These are phyloP conservation scores for Populus euphratica DNA, from an alignment of 345 rosid genomes.

Conservation along the genomic window DNA sequence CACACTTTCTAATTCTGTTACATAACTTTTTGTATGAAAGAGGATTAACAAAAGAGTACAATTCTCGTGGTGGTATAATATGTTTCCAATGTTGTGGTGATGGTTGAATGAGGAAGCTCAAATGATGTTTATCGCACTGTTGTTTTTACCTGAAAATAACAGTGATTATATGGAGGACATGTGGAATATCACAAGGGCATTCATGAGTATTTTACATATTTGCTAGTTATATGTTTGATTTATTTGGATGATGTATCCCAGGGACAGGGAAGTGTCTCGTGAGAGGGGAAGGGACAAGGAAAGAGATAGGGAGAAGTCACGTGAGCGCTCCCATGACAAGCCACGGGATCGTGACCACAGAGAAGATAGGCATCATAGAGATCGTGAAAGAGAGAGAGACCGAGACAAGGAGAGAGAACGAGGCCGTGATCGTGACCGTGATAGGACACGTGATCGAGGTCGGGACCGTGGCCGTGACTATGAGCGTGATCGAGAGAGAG, in stretches of 20 bases:
- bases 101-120: not conserved
- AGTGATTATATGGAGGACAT: not conserved
- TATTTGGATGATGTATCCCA: slow-evolving; percentile 14
- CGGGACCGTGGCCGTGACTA: slow-evolving; percentile 35
- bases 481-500: slow-evolving; percentile 53
- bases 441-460: slow-evolving; percentile 27
- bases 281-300: slow-evolving; percentile 78
- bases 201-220: not conserved
- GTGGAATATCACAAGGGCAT: not conserved
- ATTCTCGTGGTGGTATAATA: not conserved
- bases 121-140: not conserved
- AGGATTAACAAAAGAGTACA: not conserved
- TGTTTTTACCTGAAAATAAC: not conserved
- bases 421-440: slow-evolving; percentile 53
- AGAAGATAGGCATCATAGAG: slow-evolving; percentile 81
- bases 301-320: slow-evolving; percentile 70
- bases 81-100: not conserved
- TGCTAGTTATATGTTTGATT: not conserved
- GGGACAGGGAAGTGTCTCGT: slow-evolving; percentile 64
- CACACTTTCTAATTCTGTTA: not conserved
- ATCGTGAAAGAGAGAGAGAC: slow-evolving; percentile 69
- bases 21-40: not conserved
- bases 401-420: slow-evolving; percentile 50
- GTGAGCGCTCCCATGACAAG: slow-evolving; percentile 66
- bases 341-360: slow-evolving; percentile 78